These are phyloP conservation scores for Tetrapyrgos nigripes DNA, from an alignment of 1,284 basidiomycete species.

Conservation along the genomic window DNA sequence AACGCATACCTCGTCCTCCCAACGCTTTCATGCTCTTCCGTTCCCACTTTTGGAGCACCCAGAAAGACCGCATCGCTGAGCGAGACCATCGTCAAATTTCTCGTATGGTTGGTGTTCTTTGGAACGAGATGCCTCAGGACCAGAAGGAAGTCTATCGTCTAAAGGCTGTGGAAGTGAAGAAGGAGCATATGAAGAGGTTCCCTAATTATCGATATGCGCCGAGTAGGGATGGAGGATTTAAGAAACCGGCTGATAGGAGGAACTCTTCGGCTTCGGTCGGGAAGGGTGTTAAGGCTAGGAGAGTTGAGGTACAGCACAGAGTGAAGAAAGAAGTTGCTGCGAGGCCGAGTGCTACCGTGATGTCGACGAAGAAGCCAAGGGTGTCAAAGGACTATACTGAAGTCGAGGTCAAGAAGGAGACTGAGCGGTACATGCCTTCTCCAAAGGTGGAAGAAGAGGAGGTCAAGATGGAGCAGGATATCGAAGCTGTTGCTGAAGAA, in stretches of 20 bases:
- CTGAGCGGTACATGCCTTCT: no score
- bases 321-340: no score
- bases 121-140: constrained; percentile 28
- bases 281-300: background rate
- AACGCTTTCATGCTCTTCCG: constrained; percentile 89
- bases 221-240: background rate
- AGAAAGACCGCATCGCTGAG: constrained; percentile 47
- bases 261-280: background rate
- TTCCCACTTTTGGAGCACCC: constrained; percentile 65
- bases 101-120: constrained; percentile 48
- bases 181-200: constrained; percentile 51
- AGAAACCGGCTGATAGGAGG: background rate
- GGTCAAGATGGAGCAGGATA: background rate
- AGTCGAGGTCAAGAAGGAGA: no score
- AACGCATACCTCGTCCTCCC: constrained; percentile 74
- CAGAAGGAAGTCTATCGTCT: constrained; percentile 53
- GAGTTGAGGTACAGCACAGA: no score
- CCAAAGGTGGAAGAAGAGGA: no score
- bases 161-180: constrained; percentile 54
- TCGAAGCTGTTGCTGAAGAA: background rate
- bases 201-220: constrained; percentile 66
- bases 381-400: no score
- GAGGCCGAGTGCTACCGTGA: no score
- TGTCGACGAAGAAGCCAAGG: no score
- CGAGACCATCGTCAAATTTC: constrained; percentile 60